phyloP scores from a whole-genome alignment of 1,139 yeast species.

The Geotrichum europaeum region DNA sequence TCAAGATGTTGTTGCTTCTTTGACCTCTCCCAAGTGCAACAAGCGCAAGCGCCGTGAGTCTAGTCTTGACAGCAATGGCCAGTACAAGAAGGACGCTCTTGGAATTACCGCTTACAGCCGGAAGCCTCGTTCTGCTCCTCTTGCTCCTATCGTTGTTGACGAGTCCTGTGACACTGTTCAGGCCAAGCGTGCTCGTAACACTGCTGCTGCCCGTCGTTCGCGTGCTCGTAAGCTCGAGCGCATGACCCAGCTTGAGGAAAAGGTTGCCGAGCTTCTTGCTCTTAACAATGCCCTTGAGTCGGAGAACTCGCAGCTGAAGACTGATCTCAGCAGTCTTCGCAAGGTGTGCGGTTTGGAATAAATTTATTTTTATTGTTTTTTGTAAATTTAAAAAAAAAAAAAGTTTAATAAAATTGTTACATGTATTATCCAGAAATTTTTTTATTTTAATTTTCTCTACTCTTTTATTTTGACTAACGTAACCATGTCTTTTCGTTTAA shows the following conservation, averaged over 20 bases:
- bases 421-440: background rate
- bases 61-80: conserved; percentile 15
- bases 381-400: background rate
- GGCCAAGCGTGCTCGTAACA: conserved; percentile 88
- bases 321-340: conserved; percentile 9
- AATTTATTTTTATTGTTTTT: background rate
- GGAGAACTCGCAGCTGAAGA: conserved; percentile 34
- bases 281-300: conserved; percentile 31
- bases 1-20: background rate
- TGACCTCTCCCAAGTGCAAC: conserved; percentile 3
- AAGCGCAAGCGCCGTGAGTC: conserved; percentile 16
- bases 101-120: conserved; percentile 38
- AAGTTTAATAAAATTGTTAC: background rate
- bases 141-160: conserved; percentile 56
- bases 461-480: too few species aligned
- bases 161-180: conserved; percentile 34
- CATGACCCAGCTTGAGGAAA: conserved; percentile 77
- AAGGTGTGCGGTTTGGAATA: conserved; percentile 7
- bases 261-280: conserved; percentile 59
- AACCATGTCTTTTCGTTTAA: too few species aligned
- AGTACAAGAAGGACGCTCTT: conserved; percentile 34
- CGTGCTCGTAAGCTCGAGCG: conserved; percentile 94
- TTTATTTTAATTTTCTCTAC: background rate
- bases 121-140: conserved; percentile 38
- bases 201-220: conserved; percentile 96